Base-by-base conservation (phyloP, 345 rosid species). In the Trapa bicornis region DNA sequence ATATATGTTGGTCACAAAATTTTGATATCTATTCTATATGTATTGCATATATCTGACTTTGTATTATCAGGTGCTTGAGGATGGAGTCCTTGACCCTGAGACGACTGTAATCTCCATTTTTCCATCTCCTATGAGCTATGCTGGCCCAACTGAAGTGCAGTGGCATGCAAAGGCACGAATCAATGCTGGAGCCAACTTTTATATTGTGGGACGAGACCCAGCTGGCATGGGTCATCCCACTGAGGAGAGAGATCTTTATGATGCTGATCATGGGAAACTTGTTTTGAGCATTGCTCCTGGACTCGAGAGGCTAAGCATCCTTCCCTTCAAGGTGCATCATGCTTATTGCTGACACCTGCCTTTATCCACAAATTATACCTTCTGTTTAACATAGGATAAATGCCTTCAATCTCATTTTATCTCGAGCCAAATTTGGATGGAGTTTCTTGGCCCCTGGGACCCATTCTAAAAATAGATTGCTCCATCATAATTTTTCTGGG, bases 101-200 rank as follows among this genome's bases (percentile, higher is more conserved):
- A 22, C 29, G 29, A 22, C 29, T 22, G 29, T 22, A 22, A 22
- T 22, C 29, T 22, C 29, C 29, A 22, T 22, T 68, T 93, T 93
- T 77, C 98, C 98, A 3, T 93, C 98, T 62, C 98, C 98, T 12
- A 93, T 93, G 98, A 97, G 85, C 75, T 93, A 93, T 72, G 97
- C 96, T 60, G 98, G 98, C 70, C 98, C 98, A 35, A 93, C 98
- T 0, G 98, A 93, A 84, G 98, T 93, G 73, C 98, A 93, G 76
- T 93, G 98, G 98, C 98, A 93, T 43, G 98, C 98, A 47, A 93
- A 93, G 77, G 96, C 96, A 66, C 84, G 98, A 71, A 90, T 93
- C 69, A 93, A 93, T 72, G 98, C 98, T 0, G 98, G 98, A 65
- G 98, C 98, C 65, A 87, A 93, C 82, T 93, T 93, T 58, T 93